Evolutionary conservation across 1,284 basidiomycete species (phyloP), one percentile per base, ranked within the genome.

Genomic region (Melampsora medusae): DNA sequence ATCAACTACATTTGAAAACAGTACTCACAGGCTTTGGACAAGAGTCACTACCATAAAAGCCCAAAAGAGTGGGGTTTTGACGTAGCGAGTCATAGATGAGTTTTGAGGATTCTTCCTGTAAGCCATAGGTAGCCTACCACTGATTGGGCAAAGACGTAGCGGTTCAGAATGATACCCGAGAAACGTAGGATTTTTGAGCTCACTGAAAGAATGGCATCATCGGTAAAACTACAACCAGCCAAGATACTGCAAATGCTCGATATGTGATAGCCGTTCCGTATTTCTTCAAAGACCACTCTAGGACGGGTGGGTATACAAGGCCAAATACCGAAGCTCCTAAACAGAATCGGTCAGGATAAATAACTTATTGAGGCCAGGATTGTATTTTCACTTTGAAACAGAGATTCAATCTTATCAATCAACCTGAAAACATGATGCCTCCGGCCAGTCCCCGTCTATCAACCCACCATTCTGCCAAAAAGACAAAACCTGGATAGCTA

Each of bases 381-480:
- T 17, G n/a, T 66, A 25, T 31, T 5, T 17, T 16, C 14, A 25
- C 1, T 65, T 14, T 42, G 14, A 49, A 49, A 28, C 2, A 33
- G 25, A n/a, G 31, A 33, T 28, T 31, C 7, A 14, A 31, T 31
- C 16, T 64, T 22, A 31, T 17, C 46, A 38, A 42, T 59, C 64
- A 25, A 71, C 69, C 69, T 19, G 69, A 59, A 64, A 71, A 71
- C 69, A 71, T 71, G 1, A 71, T 49, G 14, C 56, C 31, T 7
- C 59, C 69, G 1, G 69, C 69, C n/a, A 71, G 22, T 17, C 69
- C 69, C 19, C 69, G 69, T 49, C 38, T 65, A 3, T 50, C 48
- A 35, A 71, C 61, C 69, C 69, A 71, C 69, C 69, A 71, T 49
- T 71, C 69, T n/a, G 69, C 59, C 7, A 71, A 61, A 33, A 71